Evolutionary conservation across 805 yeast genomes (phyloP), one percentile per base, ranked within the genome.

Genomic region (Candida oleophila): DNA sequence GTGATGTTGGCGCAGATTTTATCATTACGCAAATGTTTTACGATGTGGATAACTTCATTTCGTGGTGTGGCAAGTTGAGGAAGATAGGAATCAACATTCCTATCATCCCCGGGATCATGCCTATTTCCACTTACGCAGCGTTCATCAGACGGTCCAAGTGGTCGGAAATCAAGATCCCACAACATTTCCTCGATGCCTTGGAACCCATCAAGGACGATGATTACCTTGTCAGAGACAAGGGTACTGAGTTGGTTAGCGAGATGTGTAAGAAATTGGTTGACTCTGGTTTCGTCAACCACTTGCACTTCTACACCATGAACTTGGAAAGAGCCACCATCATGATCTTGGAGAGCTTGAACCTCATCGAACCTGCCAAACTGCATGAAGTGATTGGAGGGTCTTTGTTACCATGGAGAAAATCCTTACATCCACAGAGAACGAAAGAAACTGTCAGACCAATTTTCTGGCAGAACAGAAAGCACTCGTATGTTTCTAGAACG

Each of bases 91-190:
- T 94, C 52, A 74, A 74, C 35, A 82, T 88, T 44, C 98, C 98
- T 22, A 87, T 94, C 54, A 85, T 94, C 49, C 99, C 99, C 1
- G 99, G 99, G 12, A 90, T 94, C 66, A 94, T 94, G 99, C 99
- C 99, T 19, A 91, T 94, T 48, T 83, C 96, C n/a, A 89, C 97
- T 2, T 91, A 92, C 68, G 87, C 95, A 21, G 82, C 96, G 3
- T 94, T 94, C 64, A 66, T 90, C 52, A 85, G 99, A 72, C 82
- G 99, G 64, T 96, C 97, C 16, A 82, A 82, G 45, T 94, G 99
- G 99, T 89, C 96, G 49, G 86, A 87, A 59, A 84, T 94, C 56
- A 67, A 77, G 36, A 77, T 94, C 49, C 99, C 99, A 2, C 76
- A 78, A 49, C 75, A 79, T 42, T 90, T 91, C 65, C 66, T 82